phyloP scores from a whole-genome alignment of 2,329 filamentous ascomycete genomes.

The Pyrenochaeta sp. region DNA sequence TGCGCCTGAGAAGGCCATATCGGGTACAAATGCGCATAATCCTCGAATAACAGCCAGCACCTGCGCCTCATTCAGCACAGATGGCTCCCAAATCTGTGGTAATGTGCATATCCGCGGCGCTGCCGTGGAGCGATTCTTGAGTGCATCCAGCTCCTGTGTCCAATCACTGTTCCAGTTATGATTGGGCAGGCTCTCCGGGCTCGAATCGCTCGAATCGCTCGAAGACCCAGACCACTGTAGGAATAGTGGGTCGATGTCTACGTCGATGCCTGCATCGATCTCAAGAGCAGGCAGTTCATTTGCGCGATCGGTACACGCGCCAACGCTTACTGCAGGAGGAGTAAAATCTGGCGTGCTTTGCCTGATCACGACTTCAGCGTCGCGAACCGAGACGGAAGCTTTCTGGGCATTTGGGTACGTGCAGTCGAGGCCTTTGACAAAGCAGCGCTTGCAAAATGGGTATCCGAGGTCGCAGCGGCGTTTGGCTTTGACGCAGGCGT shows the following conservation, averaged over 20 bases:
- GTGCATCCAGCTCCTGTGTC: not conserved
- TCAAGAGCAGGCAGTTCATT: conserved; percentile 2
- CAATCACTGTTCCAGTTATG: conserved; percentile 9
- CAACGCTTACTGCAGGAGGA: conserved; percentile 8
- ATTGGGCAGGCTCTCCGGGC: conserved; percentile 15
- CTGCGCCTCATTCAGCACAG: conserved; percentile 23
- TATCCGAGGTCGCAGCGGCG: conserved; percentile 41
- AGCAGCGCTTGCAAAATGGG: conserved; percentile 40
- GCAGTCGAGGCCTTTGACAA: conserved; percentile 37
- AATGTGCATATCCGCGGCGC: not conserved
- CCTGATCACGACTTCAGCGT: conserved; percentile 38
- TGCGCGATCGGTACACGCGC: not conserved
- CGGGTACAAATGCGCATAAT: conserved; percentile 26
- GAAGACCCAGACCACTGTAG: conserved; percentile 10
- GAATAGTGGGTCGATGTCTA: conserved; percentile 12
- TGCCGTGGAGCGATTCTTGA: not conserved
- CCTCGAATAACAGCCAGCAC: conserved; percentile 19
- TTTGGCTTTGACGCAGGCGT: conserved; percentile 39
- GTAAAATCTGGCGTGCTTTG: conserved; percentile 28
- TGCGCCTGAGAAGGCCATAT: conserved; percentile 32
- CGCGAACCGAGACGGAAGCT: conserved; percentile 14
- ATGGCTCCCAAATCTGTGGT: conserved; percentile 25
- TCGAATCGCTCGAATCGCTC: conserved; percentile 10
- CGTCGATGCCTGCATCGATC: not conserved
- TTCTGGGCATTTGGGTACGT: conserved; percentile 31